A percentile compares a stretch with the other conserved stretches of the same genome.
These are phyloP conservation scores for Melaleuca quinquenervia DNA, from an alignment of 345 rosid species.

Conservation along the genomic window DNA sequence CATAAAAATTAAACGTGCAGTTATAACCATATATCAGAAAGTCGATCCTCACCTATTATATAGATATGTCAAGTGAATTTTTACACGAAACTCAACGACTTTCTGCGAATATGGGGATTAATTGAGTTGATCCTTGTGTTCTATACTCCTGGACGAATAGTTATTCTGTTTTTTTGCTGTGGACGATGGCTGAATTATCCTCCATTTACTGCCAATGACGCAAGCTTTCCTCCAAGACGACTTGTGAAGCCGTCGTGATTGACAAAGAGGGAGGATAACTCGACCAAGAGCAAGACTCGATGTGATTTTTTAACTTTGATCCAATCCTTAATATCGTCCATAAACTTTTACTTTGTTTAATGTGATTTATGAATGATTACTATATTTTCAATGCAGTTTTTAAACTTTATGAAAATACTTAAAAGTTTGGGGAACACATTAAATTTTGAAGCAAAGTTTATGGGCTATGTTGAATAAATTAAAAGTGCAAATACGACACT, in stretches of 20 bases:
- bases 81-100: not conserved
- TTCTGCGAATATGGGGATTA: not conserved
- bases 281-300: not conserved
- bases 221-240: too few species aligned
- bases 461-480: too few species aligned
- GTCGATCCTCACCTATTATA: not conserved
- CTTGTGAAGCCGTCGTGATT: not conserved
- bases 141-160: not conserved
- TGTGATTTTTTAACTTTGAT: not conserved
- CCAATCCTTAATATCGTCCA: too few species aligned
- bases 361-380: too few species aligned
- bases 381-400: too few species aligned
- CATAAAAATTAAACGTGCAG: not conserved
- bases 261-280: not conserved
- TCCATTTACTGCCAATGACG: too few species aligned
- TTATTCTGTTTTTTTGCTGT: not conserved
- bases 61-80: not conserved
- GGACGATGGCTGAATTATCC: too few species aligned
- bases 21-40: not conserved
- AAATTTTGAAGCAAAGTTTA: not conserved
- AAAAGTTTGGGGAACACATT: too few species aligned
- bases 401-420: too few species aligned
- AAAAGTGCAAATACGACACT: too few species aligned
- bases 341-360: too few species aligned
- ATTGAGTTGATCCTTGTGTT: not conserved